phyloP scores from a whole-genome alignment of 495 filamentous ascomycete species.

The Aspergillus nidulans region DNA sequence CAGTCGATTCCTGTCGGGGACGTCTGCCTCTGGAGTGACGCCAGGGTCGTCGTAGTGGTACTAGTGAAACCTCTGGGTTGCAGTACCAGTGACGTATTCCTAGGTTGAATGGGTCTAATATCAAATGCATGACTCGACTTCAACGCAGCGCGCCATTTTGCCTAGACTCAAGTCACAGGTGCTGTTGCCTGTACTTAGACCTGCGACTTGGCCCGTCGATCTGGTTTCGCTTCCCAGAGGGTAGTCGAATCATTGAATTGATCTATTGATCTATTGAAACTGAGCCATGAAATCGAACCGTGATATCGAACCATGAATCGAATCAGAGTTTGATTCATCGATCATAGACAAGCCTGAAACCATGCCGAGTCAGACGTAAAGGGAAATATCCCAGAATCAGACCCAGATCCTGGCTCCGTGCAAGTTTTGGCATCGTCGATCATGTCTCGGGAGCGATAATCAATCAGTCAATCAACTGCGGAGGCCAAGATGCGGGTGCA shows the following conservation, averaged over 20 bases:
- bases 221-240: no score
- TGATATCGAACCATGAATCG: no score
- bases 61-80: not conserved
- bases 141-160: no score
- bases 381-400: not conserved
- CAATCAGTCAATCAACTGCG: not conserved
- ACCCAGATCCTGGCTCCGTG: not conserved
- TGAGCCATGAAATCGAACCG: no score
- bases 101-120: not conserved
- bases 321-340: not conserved
- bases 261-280: no score
- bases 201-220: slow-evolving; percentile 5
- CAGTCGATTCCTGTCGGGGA: not conserved
- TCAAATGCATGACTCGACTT: not conserved
- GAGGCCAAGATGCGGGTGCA: not conserved
- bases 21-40: not conserved
- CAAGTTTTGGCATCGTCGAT: not conserved
- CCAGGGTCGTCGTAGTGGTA: not conserved
- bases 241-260: no score
- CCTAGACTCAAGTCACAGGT: no score
- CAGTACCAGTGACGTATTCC: not conserved
- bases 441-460: not conserved
- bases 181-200: no score
- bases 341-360: not conserved
- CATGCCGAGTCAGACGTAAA: not conserved